These are phyloP conservation scores for Amauroascus verrucosus DNA, from an alignment of 2,329 filamentous ascomycete species.

Conservation along the genomic window DNA sequence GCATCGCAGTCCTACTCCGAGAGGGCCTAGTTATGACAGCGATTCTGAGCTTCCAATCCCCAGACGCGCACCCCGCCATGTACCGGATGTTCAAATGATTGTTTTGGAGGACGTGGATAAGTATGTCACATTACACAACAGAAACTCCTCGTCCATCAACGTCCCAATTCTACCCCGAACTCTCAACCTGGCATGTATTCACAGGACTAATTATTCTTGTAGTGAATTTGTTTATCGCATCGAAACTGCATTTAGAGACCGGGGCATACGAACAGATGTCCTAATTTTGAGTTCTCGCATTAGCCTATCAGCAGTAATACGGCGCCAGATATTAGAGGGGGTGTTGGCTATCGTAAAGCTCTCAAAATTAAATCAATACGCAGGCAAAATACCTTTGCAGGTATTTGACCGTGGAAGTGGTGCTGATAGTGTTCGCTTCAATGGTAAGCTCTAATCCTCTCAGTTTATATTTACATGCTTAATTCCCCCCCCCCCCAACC, in stretches of 20 bases:
- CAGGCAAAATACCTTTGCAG: conserved; percentile 67
- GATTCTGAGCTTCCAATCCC: conserved; percentile 62
- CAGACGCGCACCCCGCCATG: conserved; percentile 58
- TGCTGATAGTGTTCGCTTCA: conserved; percentile 66
- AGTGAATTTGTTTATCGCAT: conserved; percentile 75
- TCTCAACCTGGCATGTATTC: too few relatives aligned
- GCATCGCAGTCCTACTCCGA: conserved; percentile 59
- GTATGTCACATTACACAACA: conserved; percentile 30
- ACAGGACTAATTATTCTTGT: too few relatives aligned
- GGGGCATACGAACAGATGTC: conserved; percentile 64
- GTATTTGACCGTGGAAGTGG: conserved; percentile 73
- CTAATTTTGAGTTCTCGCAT: conserved; percentile 70
- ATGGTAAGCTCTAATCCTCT: conserved; percentile 40
- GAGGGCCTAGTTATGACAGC: conserved; percentile 39
- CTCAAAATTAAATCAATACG: conserved; percentile 56
- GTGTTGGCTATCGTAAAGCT: conserved; percentile 77
- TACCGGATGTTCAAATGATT: conserved; percentile 84
- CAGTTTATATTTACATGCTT: background rate
- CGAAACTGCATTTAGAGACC: conserved; percentile 61
- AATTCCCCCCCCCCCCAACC: too few relatives aligned
- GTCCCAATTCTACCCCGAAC: too few relatives aligned
- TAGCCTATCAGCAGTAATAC: conserved; percentile 66
- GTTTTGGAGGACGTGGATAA: conserved; percentile 64
- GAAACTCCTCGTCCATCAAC: too few relatives aligned
- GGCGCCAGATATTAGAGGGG: conserved; percentile 76